A percentile compares a stretch with the other conserved stretches of the same genome.
Conservation (phyloP, 2,329 filamentous ascomycete genomes). For the Diaporthe citri region DNA sequence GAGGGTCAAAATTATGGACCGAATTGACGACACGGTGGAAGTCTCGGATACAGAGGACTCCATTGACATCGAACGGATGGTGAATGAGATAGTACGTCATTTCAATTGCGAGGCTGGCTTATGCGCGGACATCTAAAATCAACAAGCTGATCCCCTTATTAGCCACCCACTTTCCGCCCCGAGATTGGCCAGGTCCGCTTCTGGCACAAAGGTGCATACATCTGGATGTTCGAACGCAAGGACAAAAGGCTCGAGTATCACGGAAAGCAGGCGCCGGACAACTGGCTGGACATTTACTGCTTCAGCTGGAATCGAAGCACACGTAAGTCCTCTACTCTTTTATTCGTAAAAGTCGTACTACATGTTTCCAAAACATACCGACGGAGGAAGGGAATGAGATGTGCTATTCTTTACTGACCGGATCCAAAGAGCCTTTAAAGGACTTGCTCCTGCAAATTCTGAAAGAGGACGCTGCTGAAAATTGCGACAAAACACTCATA, state of each 20-base stretch:
- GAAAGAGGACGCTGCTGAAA: conserved; percentile 29
- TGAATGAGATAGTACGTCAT: conserved; percentile 34
- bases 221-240: conserved; percentile 36
- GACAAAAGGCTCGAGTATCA: conserved; percentile 36
- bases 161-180: conserved; percentile 30
- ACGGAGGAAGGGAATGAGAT: background rate
- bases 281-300: conserved; percentile 45
- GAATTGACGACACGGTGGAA: conserved; percentile 17
- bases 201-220: conserved; percentile 33
- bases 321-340: background rate
- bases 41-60: conserved; percentile 23
- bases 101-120: background rate
- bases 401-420: background rate
- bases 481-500: conserved; percentile 31
- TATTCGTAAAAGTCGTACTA: too few relatives aligned
- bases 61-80: conserved; percentile 28
- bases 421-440: conserved; percentile 22
- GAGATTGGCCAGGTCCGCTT: conserved; percentile 34
- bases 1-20: conserved; percentile 6
- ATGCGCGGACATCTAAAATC: background rate
- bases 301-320: conserved; percentile 37
- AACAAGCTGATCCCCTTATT: background rate
- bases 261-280: conserved; percentile 44
- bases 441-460: conserved; percentile 34
- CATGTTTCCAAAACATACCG: background rate